Conservation (phyloP, 768 basidiomycete species). For the Favolaschia claudopus region DNA sequence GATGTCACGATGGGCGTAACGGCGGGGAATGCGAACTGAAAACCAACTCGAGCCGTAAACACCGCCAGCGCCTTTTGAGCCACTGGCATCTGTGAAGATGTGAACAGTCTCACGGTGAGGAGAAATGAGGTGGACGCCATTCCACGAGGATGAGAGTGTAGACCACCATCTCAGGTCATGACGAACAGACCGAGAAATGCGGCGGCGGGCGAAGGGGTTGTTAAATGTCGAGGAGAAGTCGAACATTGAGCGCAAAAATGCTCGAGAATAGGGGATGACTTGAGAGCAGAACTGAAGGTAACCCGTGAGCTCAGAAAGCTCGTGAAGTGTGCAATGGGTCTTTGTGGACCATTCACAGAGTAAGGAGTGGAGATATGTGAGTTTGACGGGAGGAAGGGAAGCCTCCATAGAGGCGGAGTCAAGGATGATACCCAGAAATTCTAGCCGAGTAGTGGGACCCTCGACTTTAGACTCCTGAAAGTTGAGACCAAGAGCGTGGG, state of each 20-base stretch:
- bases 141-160: conserved; percentile 32
- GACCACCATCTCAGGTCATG: conserved; percentile 43
- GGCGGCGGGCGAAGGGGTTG: conserved; percentile 23
- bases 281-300: conserved; percentile 42
- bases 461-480: conserved; percentile 38
- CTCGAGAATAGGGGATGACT: conserved; percentile 38
- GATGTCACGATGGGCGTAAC: conserved; percentile 14
- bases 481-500: conserved; percentile 34
- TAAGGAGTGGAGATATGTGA: conserved; percentile 29
- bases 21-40: conserved; percentile 28
- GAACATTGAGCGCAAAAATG: conserved; percentile 37
- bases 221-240: conserved; percentile 37
- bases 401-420: conserved; percentile 37
- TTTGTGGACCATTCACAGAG: conserved; percentile 29
- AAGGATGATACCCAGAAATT: conserved; percentile 36
- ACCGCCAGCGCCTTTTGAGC: conserved; percentile 39
- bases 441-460: conserved; percentile 27
- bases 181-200: conserved; percentile 27
- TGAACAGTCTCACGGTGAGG: conserved; percentile 12
- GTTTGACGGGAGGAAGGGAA: conserved; percentile 40
- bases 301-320: conserved; percentile 39
- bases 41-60: conserved; percentile 33
- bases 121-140: conserved; percentile 31
- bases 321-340: conserved; percentile 22
- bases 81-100: conserved; percentile 42